phyloP scores from a whole-genome alignment of 2,329 filamentous ascomycete species.

The Verticillium zaregamsianum region DNA sequence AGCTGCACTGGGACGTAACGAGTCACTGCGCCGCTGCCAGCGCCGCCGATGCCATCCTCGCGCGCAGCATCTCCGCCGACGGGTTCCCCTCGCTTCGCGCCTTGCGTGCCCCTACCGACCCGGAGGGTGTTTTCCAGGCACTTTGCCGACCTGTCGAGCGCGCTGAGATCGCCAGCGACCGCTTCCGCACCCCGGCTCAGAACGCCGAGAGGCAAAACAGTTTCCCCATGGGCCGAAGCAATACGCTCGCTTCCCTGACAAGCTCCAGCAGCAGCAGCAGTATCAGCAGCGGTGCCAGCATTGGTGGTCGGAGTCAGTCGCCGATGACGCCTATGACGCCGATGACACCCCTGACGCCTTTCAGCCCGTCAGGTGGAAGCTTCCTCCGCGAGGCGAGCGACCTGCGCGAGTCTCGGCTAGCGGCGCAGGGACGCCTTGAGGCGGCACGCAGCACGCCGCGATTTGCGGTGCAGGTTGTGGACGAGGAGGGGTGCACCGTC shows the following conservation, averaged over 20 bases:
- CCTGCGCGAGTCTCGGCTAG: conserved; percentile 49
- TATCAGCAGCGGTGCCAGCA: conserved; percentile 10
- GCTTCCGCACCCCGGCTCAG: conserved; percentile 28
- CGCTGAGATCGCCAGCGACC: conserved; percentile 47
- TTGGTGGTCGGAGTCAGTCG: neutral
- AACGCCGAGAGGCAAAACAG: neutral
- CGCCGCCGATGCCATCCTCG: conserved; percentile 57
- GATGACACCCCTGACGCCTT: conserved; percentile 31
- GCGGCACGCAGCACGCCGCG: conserved; percentile 48
- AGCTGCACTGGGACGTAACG: conserved; percentile 63
- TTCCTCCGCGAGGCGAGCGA: conserved; percentile 33
- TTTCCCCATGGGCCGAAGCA: conserved; percentile 1
- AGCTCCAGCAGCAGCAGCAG: conserved; percentile 6
- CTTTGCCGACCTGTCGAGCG: conserved; percentile 61
- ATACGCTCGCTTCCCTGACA: neutral
- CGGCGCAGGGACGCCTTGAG: conserved; percentile 63
- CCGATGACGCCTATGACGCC: conserved; percentile 6
- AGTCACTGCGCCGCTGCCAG: conserved; percentile 38
- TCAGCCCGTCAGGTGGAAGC: conserved; percentile 18
- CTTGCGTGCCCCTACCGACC: conserved; percentile 64
- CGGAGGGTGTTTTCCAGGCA: conserved; percentile 63
- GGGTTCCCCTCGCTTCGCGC: conserved; percentile 59
- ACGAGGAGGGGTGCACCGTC: conserved; percentile 45
- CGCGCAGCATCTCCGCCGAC: conserved; percentile 54
- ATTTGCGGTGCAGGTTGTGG: conserved; percentile 55